Base-by-base conservation (phyloP, 345 rosid genomes). In the Garcia nutans region DNA sequence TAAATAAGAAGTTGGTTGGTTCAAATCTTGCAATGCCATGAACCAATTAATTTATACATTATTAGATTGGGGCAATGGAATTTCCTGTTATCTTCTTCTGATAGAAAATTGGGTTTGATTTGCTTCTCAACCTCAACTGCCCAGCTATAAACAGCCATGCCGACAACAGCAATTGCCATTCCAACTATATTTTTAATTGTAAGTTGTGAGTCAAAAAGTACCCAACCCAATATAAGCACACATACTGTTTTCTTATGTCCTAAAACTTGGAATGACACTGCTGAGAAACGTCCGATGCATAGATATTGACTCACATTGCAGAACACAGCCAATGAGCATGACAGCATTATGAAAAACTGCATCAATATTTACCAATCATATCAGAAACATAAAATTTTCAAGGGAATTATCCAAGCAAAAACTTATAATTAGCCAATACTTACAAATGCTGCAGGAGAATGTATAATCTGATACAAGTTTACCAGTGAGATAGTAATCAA, bases 221-320 rank as follows among this genome's bases (percentile, higher is more conserved):
- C 82, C 99, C 99, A 95, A 31, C 99, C 99, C 72, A 95, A 70
- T 0, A 86, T 90, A 49, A 95, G 92, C 42, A 95, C 97, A 6
- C 97, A 91, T 10, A 95, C 86, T 6, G 99, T 95, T 86, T 95
- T 95, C 99, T 91, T 95, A 87, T 95, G 99, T 44, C 99, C 99
- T 41, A 95, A 70, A 67, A 95, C 97, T 87, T 94, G 98, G 82
- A 94, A 94, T 3, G 98, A 92, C 2, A 84, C 83, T 0, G 97
- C 98, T 1, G 98, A 94, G 86, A 91, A 95, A 75, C 97, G 85
- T 62, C 99, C 99, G 0, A 95, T 95, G 92, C 99, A 95, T 47
- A 95, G 93, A 80, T 95, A 93, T 79, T 95, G 99, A 72, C 97
- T 95, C 79, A 95, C 84, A 74, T 95, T 95, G 89, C 99, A 95